Conservation (phyloP, 345 rosid genomes). For the Acer saccharum region DNA sequence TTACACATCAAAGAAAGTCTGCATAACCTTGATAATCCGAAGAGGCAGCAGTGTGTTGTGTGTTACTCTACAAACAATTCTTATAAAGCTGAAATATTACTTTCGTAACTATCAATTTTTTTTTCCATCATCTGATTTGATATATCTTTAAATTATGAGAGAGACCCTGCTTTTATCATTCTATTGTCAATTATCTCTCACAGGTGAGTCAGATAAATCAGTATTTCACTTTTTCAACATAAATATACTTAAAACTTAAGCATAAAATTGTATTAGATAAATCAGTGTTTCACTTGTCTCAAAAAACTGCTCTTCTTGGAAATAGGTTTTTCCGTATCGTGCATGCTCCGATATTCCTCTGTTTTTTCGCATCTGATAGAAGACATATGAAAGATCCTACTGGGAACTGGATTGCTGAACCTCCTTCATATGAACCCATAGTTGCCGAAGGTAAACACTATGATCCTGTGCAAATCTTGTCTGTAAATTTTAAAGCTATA, state of each 20-base stretch:
- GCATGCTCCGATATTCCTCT: conserved; percentile 79
- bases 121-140: not conserved
- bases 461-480: not conserved
- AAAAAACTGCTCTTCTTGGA: conserved; percentile 7
- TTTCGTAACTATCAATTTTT: not conserved
- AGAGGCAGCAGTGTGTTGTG: not conserved
- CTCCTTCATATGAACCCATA: conserved; percentile 73
- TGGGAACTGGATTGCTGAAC: conserved; percentile 79
- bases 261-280: not conserved
- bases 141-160: not conserved
- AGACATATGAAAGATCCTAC: conserved; percentile 85
- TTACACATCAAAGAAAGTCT: not conserved
- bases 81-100: not conserved
- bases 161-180: not conserved
- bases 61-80: not conserved
- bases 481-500: not conserved
- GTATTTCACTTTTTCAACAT: not conserved
- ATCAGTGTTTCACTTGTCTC: not conserved
- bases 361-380: conserved; percentile 82
- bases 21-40: not conserved
- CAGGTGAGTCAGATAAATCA: not conserved
- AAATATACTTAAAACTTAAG: not conserved
- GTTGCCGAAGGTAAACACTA: conserved; percentile 62
- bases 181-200: not conserved
- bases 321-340: conserved; percentile 72